Base-by-base conservation (phyloP, 805 yeast genomes). In the Torulaspora franciscae region DNA sequence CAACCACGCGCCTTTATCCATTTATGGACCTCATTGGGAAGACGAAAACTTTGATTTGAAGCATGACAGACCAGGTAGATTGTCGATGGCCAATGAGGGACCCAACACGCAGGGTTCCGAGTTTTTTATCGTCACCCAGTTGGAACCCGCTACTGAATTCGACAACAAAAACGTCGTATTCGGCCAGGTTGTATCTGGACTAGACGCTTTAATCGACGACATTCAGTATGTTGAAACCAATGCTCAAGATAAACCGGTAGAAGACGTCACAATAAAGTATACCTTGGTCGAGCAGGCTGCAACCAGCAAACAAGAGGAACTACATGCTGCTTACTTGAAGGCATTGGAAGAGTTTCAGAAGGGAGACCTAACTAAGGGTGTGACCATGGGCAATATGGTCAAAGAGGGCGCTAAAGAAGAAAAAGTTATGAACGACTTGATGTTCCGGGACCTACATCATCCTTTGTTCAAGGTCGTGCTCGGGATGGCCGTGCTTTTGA, bases 1-100 rank as follows among this genome's bases (percentile, higher is more conserved):
- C 22, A 90, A 91, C 11, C 72, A 77, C 43, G 95, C 95, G 22
- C 95, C 96, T 10, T 72, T 73, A 55, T 84, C 95, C 23, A 81
- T 87, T 56, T 85, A 80, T 65, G 96, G 95, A 25, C 70, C 70
- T 45, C 74, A 72, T 58, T 82, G 88, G 59, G 73, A 70, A 3
- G 96, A 89, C 64, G 97, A 89, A 73, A 85, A 80, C 79, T 68
- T 83, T 56, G 53, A 61, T n/a, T 60, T 83, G 54, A 77, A 75
- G 65, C 88, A 83, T 62, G 83, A 78, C 64, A 78, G 80, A 65
- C 77, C 81, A 19, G 85, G 85, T 51, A 69, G 85, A 59, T 51
- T 83, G 45, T 79, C 86, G 1, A 80, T 83, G 86, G 86, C 85
- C 46, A 83, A 83, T 52, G 74, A 81, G 6, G 89, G 88, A 41